Evolutionary conservation across 164 flowering plant genomes (phyloP).

Genomic region (Vitis vinifera): DNA sequence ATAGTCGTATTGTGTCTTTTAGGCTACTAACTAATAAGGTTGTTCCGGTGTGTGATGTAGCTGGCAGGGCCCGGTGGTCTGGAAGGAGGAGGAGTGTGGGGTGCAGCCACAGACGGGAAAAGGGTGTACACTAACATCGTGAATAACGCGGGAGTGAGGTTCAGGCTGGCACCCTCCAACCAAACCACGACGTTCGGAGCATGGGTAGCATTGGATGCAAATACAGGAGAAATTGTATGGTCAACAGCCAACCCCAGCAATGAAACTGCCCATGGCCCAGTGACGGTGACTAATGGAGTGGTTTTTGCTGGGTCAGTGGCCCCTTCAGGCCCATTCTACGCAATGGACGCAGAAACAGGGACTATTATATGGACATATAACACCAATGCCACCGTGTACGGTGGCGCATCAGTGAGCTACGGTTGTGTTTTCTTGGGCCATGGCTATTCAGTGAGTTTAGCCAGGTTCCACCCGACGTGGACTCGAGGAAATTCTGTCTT

Average conservation of each 20-base stretch:
- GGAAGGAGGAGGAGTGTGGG: slow-evolving; percentile 56
- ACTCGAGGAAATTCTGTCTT: slow-evolving; percentile 43
- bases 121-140: slow-evolving; percentile 48
- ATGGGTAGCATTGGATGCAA: slow-evolving; percentile 58
- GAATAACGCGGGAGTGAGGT: slow-evolving; percentile 20
- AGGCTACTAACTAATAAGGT: neutral
- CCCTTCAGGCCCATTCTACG: slow-evolving; percentile 41
- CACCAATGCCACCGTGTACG: slow-evolving; percentile 52
- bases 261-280: slow-evolving; percentile 34
- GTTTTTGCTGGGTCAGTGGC: slow-evolving; percentile 46
- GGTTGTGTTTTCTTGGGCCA: slow-evolving; percentile 49
- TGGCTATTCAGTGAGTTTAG: slow-evolving; percentile 37
- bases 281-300: slow-evolving; percentile 45
- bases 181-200: slow-evolving; percentile 42
- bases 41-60: slow-evolving; percentile 12
- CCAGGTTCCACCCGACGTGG: slow-evolving; percentile 25
- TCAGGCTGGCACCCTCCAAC: slow-evolving; percentile 43
- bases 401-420: slow-evolving; percentile 43
- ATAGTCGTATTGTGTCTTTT: neutral
- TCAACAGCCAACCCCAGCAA: slow-evolving; percentile 48
- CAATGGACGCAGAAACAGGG: slow-evolving; percentile 44
- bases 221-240: slow-evolving; percentile 42
- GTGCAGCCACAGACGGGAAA: slow-evolving; percentile 46
- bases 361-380: slow-evolving; percentile 36
- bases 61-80: slow-evolving; percentile 49